Evolutionary conservation across 805 yeast species (phyloP).

Genomic region (Candida gorgasii): DNA sequence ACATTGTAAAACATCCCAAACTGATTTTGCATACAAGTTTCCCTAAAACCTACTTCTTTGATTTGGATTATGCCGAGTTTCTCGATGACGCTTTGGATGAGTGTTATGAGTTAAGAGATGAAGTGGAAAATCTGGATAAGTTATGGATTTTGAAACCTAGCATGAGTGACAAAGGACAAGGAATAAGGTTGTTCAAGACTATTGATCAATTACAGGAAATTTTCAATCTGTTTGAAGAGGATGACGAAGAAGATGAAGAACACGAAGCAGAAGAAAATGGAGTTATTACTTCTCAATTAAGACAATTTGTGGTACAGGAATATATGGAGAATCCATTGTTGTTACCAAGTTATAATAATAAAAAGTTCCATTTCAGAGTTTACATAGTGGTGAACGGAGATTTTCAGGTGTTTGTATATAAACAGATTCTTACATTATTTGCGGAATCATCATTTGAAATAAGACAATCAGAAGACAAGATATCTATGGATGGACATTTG

Average conservation of each 20-base stretch:
- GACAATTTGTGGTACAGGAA: conserved; percentile 90
- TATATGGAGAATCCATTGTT: conserved; percentile 72
- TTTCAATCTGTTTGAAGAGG: conserved; percentile 84
- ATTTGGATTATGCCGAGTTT: conserved; percentile 94
- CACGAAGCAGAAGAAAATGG: conserved; percentile 48
- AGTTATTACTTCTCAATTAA: conserved; percentile 78
- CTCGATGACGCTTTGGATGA: conserved; percentile 93
- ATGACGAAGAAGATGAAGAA: conserved; percentile 46
- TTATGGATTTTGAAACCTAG: conserved; percentile 94
- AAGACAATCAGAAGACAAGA: conserved; percentile 24
- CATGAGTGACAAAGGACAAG: conserved; percentile 97
- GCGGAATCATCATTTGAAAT: conserved; percentile 48
- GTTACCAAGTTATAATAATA: conserved; percentile 54
- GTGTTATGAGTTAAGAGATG: conserved; percentile 82
- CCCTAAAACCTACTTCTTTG: conserved; percentile 77
- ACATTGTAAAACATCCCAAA: conserved; percentile 69
- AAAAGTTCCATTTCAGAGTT: conserved; percentile 87
- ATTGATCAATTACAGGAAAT: conserved; percentile 78
- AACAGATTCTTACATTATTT: conserved; percentile 78
- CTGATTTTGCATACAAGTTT: conserved; percentile 60
- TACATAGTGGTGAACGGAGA: conserved; percentile 79
- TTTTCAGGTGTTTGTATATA: conserved; percentile 75
- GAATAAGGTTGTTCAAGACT: conserved; percentile 79
- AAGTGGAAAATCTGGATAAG: conserved; percentile 58
- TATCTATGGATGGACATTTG: conserved; percentile 70